A percentile compares a stretch with the other conserved stretches of the same genome.
Conservation (phyloP, 148 eudicot species). For the Tetragonia tetragonoides region DNA sequence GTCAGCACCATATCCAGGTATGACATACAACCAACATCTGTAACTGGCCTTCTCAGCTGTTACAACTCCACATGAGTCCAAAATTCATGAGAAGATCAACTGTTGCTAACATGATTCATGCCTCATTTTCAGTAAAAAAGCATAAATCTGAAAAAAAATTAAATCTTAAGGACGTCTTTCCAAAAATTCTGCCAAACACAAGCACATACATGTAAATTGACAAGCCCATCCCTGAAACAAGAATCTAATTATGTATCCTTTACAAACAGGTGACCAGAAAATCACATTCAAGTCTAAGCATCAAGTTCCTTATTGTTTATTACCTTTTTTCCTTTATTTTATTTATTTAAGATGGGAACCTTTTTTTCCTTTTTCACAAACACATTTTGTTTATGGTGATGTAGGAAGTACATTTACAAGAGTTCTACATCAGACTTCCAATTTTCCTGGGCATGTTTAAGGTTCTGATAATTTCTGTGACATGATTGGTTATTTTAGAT, state of each 20-base stretch:
- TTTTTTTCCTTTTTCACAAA: too few relatives aligned
- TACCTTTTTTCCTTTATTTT: background rate
- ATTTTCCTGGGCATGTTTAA: too few relatives aligned
- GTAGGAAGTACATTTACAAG: too few relatives aligned
- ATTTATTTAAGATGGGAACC: too few relatives aligned
- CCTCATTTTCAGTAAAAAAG: conserved; percentile 1
- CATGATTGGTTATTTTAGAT: too few relatives aligned
- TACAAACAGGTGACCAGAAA: too few relatives aligned
- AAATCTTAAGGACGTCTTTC: background rate
- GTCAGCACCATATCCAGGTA: background rate
- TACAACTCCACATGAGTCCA: conserved; percentile 22
- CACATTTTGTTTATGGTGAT: too few relatives aligned
- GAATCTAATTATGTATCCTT: background rate
- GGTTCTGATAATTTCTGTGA: too few relatives aligned
- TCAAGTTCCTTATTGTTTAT: background rate
- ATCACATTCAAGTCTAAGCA: background rate
- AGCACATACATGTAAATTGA: conserved; percentile 4
- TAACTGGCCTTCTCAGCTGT: conserved; percentile 20
- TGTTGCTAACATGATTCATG: conserved; percentile 3
- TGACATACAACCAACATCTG: conserved; percentile 12
- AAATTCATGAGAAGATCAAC: conserved; percentile 5
- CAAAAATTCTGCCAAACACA: background rate
- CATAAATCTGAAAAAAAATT: background rate
- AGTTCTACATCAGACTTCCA: too few relatives aligned
- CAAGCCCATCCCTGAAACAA: background rate